Base-by-base conservation (phyloP, 2,329 filamentous ascomycete genomes). In the Fusarium ambrosium region DNA sequence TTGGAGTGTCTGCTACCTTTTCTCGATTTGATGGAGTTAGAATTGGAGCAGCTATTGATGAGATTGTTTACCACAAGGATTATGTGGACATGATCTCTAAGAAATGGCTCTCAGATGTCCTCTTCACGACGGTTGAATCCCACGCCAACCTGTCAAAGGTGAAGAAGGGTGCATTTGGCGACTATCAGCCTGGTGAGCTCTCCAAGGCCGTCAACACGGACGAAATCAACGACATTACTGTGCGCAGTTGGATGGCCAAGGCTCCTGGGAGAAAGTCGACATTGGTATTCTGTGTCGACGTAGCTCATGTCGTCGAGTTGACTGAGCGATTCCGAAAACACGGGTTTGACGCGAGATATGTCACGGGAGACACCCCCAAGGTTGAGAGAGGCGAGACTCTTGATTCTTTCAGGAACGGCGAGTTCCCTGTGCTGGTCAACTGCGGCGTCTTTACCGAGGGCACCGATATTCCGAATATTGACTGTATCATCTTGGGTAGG, bases 361-460 rank as follows among this genome's bases (percentile, higher is more conserved):
- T 99, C n/a, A 98, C 95, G 0, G 92, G 95, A 20, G 90, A 94
- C 29, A 98, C 97, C 0, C 87, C 89, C 10, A 91, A 90, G 69
- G 82, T 89, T n/a, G 87, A 92, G 62, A 90, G 97, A 53, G 89
- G 90, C 61, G 87, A 92, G 61, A 90, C 90, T 1, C 87, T 99
- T 2, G 91, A 94, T 36, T 90, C 90, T 3, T 99, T 99, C 83
- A 93, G 89, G 74, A 88, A 86, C 2, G 89, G 92, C 9, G 89
- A 95, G 51, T 98, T 94, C 72, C 94, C 95, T 0, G 94, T 99
- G 1, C 88, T 99, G 16, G 85, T 99, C 62, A 99, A 99, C 81
- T 98, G 97, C 80, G 95, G 95, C 10, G 94, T 99, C 45, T 98
- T 98, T 79, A 98, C 96, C 0, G 97, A 99, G 85, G 97, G 97